Conservation (phyloP, 768 basidiomycete genomes). For the Pseudohyphozyma bogoriensis region DNA sequence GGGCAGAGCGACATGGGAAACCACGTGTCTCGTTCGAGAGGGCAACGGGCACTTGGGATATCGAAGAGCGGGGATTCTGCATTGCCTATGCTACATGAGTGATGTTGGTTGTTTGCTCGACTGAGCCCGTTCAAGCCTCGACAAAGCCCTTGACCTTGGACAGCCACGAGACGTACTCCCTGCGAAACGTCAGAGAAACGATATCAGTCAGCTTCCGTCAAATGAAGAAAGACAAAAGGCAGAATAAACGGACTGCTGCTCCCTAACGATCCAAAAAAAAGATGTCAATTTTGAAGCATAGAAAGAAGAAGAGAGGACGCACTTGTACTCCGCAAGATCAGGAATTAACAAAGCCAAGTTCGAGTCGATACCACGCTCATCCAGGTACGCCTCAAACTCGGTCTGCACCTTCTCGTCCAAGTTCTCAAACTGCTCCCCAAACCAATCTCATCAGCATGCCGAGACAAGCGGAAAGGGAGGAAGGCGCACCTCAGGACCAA, state of each 20-base stretch:
- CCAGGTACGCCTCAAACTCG: constrained; percentile 78
- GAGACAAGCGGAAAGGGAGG: not conserved
- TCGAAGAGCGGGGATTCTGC: no score
- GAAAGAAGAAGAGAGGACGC: constrained; percentile 15
- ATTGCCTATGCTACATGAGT: no score
- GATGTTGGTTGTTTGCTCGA: no score
- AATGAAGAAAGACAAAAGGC: not conserved
- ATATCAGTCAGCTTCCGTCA: not conserved
- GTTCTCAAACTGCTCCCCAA: constrained; percentile 60
- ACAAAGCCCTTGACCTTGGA: constrained; percentile 70
- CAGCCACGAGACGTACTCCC: constrained; percentile 88
- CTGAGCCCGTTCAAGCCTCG: constrained; percentile 41
- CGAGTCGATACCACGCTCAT: constrained; percentile 82
- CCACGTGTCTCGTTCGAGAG: no score
- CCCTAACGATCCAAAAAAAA: not conserved
- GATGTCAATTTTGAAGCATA: not conserved
- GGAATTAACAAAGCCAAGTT: constrained; percentile 69
- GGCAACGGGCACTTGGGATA: no score
- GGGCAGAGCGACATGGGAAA: no score
- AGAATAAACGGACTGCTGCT: not conserved
- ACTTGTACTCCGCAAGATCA: constrained; percentile 73
- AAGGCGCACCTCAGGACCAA: constrained; percentile 66
- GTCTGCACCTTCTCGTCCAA: constrained; percentile 79
- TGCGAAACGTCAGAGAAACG: not conserved
- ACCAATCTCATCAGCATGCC: not conserved